Evolutionary conservation across 2,329 filamentous ascomycete species (phyloP), one percentile per base, ranked within the genome.

Genomic region (Amylocarpus encephaloides): DNA sequence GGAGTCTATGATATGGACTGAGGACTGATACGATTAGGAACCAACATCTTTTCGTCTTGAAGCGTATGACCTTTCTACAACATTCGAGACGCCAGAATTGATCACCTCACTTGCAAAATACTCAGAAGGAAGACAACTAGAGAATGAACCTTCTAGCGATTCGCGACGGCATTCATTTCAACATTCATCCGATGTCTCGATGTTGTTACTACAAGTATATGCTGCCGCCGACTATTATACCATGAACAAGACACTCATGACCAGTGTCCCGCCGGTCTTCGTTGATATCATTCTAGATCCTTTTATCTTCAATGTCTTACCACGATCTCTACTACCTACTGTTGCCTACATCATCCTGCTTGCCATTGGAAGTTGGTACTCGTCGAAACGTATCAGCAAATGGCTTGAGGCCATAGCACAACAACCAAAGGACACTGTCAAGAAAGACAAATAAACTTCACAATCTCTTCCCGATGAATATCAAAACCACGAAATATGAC

Each of bases 261-360:
- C 73, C 43, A 63, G 76, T 54, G 85, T 88, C 12, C 83, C 84
- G 2, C 79, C 82, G 0, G 89, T 97, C 3, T 72, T 82, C 47
- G 85, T 85, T 46, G 92, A 98, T 60, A 69, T 83, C 67, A 86
- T 96, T 61, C 79, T 98, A 19, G 93, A 97, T 67, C 90, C 90
- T 0, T 97, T 85, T 64, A 53, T 94, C 36, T 70, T 84, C 62
- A 93, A 94, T 70, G 64, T 90, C 13, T 75, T 97, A 46, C 93
- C 93, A 11, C 75, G 74, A 46, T 95, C 90, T 3, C 72, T 97
- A 13, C 62, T 86, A 18, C 83, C 87, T 16, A 92, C 86, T 1
- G 80, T 79, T 11, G 71, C 70, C 33, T 95, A 90, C 67, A 75
- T 94, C 48, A 61, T 76, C 3, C 58, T 78, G 2, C 76, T 95